phyloP scores from a whole-genome alignment of 2,329 filamentous ascomycete genomes.

The Pseudopithomyces maydicus region DNA sequence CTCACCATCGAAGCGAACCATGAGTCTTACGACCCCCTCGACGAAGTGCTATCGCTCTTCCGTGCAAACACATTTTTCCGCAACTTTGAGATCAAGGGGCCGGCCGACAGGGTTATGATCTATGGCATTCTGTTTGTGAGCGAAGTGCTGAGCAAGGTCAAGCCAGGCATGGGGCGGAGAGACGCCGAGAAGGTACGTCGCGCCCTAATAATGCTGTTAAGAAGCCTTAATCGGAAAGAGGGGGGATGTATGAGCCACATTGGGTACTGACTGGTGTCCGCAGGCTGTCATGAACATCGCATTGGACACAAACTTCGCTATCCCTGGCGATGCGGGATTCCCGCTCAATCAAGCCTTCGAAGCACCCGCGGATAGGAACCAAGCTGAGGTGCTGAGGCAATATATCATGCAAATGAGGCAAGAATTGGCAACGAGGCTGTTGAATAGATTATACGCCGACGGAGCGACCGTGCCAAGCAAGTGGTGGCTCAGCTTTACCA shows the following conservation, averaged over 20 bases:
- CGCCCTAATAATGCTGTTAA: constrained; percentile 40
- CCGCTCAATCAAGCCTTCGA: constrained; percentile 98
- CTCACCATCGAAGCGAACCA: constrained; percentile 74
- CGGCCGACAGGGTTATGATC: constrained; percentile 89
- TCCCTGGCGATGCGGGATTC: constrained; percentile 91
- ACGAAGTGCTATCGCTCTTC: constrained; percentile 91
- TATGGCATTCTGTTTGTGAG: constrained; percentile 96
- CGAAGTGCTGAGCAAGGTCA: constrained; percentile 88
- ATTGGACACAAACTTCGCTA: constrained; percentile 90
- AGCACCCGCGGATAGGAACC: constrained; percentile 81
- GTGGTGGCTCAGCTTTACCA: constrained; percentile 98
- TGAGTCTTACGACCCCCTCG: constrained; percentile 94
- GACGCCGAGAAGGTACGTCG: constrained; percentile 66
- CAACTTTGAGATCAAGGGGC: constrained; percentile 98
- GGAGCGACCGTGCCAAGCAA: constrained; percentile 66
- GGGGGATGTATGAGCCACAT: not conserved
- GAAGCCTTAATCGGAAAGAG: constrained; percentile 40
- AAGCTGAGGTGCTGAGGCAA: constrained; percentile 85
- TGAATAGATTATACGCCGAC: constrained; percentile 86
- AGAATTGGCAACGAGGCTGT: constrained; percentile 80
- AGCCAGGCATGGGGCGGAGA: constrained; percentile 69
- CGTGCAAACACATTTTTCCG: constrained; percentile 98
- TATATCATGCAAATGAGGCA: constrained; percentile 93
- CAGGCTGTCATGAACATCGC: constrained; percentile 86
- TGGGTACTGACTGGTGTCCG: not conserved